These are phyloP conservation scores for Pyrenophora tritici-repentis DNA, from an alignment of 2,329 filamentous ascomycete genomes.

Conservation along the genomic window DNA sequence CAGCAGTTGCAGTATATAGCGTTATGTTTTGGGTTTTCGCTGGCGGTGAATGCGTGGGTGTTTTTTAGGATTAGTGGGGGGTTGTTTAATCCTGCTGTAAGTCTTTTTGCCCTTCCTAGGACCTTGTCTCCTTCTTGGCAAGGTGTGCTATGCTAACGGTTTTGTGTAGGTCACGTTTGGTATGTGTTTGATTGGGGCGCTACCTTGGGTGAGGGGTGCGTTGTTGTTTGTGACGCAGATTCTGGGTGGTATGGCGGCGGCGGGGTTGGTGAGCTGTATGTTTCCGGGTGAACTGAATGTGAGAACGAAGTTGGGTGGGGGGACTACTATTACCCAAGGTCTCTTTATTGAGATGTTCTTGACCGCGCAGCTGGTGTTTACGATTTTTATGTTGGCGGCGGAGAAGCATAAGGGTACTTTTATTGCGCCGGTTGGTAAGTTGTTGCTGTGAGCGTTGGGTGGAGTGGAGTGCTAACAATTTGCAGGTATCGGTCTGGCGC, in stretches of 20 bases:
- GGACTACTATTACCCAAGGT: slow-evolving; percentile 24
- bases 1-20: slow-evolving; percentile 48
- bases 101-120: too few species aligned
- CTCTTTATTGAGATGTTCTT: slow-evolving; percentile 26
- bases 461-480: background rate
- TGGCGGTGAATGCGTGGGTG: slow-evolving; percentile 50
- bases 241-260: slow-evolving; percentile 33
- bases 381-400: slow-evolving; percentile 63
- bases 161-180: slow-evolving; percentile 31
- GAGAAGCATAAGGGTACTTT: slow-evolving; percentile 62
- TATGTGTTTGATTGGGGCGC: slow-evolving; percentile 31
- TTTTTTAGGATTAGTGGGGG: slow-evolving; percentile 39
- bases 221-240: slow-evolving; percentile 28
- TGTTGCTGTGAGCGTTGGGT: too few species aligned
- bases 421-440: slow-evolving; percentile 60
- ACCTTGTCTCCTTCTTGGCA: too few species aligned
- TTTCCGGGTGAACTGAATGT: slow-evolving; percentile 33
- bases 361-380: slow-evolving; percentile 41
- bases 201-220: slow-evolving; percentile 21
- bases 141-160: background rate
- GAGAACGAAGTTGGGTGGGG: slow-evolving; percentile 16
- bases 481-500: slow-evolving; percentile 63
- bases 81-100: slow-evolving; percentile 27
- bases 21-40: slow-evolving; percentile 48
- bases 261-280: slow-evolving; percentile 28